Percentiles rank a stretch among this genome's conserved stretches.
These are phyloP conservation scores for Prototheca stagnorum DNA, from an alignment of 163 green algal genomes.

Conservation along the genomic window DNA sequence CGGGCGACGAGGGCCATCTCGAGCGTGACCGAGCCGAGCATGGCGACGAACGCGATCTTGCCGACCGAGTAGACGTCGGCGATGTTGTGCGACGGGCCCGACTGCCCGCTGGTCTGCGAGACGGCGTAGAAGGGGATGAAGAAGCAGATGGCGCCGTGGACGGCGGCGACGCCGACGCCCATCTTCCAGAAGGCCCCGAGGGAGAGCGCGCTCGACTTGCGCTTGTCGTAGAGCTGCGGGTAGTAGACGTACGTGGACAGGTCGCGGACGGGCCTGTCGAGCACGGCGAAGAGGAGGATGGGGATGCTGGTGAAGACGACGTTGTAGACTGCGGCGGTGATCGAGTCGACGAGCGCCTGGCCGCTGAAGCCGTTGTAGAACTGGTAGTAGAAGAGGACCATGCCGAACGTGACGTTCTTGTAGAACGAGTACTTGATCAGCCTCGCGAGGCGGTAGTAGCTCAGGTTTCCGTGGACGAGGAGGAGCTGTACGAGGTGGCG, in stretches of 20 bases:
- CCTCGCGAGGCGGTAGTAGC: constrained; percentile 35
- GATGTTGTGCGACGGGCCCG: too few species aligned
- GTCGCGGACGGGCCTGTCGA: constrained; percentile 49
- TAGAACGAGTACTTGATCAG: constrained; percentile 92
- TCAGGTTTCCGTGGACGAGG: constrained; percentile 69
- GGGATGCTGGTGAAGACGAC: constrained; percentile 73
- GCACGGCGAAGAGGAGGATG: constrained; percentile 61
- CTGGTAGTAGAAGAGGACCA: constrained; percentile 70
- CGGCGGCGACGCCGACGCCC: constrained; percentile 34
- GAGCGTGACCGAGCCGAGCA: constrained; percentile 46
- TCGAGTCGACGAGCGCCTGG: constrained; percentile 67
- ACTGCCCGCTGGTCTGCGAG: constrained; percentile 3
- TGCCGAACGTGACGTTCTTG: constrained; percentile 80
- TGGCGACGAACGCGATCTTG: constrained; percentile 41
- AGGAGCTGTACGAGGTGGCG: constrained; percentile 59
- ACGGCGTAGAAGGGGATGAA: constrained; percentile 48
- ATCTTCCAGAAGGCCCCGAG: constrained; percentile 54
- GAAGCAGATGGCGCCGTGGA: constrained; percentile 51
- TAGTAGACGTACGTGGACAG: constrained; percentile 39
- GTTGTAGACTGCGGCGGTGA: constrained; percentile 67
- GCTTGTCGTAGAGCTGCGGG: constrained; percentile 58
- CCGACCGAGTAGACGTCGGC: constrained; percentile 39
- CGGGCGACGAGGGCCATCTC: constrained; percentile 44
- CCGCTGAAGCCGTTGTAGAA: constrained; percentile 49
- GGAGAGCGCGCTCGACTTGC: constrained; percentile 19